phyloP scores from a whole-genome alignment of 306 rosid species.

The Quercus berberidifolia region DNA sequence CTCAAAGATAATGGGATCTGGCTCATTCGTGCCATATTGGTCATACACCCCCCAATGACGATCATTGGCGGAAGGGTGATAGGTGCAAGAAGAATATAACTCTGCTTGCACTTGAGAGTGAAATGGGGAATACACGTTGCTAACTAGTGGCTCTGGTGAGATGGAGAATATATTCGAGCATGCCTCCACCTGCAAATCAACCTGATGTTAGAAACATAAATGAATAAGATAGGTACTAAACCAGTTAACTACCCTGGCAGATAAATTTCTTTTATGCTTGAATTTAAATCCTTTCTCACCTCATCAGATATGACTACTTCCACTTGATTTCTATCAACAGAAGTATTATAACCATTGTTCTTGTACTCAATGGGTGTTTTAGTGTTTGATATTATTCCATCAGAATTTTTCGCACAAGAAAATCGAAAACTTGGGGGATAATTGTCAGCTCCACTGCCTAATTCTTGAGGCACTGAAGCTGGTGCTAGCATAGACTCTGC shows the following conservation, averaged over 20 bases:
- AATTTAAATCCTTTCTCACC: constrained; percentile 27
- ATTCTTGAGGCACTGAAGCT: too few species aligned
- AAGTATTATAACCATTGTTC: constrained; percentile 16
- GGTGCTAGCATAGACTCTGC: too few species aligned
- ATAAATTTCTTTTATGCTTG: constrained; percentile 1
- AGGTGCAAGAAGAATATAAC: constrained; percentile 19
- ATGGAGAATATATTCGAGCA: constrained; percentile 22
- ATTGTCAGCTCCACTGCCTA: too few species aligned
- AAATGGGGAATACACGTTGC: constrained; percentile 49
- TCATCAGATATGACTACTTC: constrained; percentile 13
- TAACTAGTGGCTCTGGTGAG: constrained; percentile 30
- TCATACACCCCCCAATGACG: constrained; percentile 5
- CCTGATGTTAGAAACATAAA: constrained; percentile 21
- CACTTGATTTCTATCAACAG: constrained; percentile 23
- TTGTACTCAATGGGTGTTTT: constrained; percentile 28
- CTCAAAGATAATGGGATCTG: constrained; percentile 30
- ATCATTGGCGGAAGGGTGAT: constrained; percentile 23
- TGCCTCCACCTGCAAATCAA: constrained; percentile 21
- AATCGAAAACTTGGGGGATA: too few species aligned
- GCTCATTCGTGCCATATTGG: background rate
- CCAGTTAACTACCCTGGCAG: background rate
- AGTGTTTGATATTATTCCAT: constrained; percentile 23
- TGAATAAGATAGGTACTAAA: background rate
- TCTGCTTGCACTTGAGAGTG: constrained; percentile 45
- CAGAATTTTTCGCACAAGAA: too few species aligned